Conservation (phyloP, 495 filamentous ascomycete species). For the Penicillium roqueforti region DNA sequence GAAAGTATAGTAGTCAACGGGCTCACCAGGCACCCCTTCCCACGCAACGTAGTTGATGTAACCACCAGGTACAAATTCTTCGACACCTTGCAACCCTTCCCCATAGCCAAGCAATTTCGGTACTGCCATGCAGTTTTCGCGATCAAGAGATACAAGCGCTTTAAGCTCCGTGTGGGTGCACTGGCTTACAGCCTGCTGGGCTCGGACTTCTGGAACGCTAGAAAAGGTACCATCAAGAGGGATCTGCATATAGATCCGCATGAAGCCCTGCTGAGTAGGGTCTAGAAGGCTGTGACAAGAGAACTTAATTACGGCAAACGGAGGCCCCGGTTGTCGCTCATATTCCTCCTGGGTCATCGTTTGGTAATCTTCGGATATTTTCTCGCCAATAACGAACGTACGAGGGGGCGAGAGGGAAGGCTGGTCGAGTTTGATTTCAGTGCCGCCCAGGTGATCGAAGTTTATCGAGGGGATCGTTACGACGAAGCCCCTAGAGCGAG, state of each 20-base stretch:
- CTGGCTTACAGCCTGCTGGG: slow-evolving; percentile 1
- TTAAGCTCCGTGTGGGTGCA: neutral
- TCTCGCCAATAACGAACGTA: neutral
- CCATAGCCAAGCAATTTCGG: slow-evolving; percentile 1
- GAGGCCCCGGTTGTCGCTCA: neutral
- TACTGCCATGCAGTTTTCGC: slow-evolving; percentile 2
- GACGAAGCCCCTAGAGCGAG: too few relatives aligned
- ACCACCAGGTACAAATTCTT: slow-evolving; percentile 1
- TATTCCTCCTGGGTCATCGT: neutral
- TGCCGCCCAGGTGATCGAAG: neutral
- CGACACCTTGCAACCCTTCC: neutral
- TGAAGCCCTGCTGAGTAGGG: slow-evolving; percentile 3
- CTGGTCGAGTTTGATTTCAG: neutral
- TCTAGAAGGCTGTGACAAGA: slow-evolving; percentile 1
- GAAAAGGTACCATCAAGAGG: slow-evolving; percentile 2
- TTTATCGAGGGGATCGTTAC: too few relatives aligned
- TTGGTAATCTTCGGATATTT: slow-evolving; percentile 1
- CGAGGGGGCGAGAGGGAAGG: neutral
- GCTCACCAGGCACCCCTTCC: slow-evolving; percentile 2
- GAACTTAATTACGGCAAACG: neutral
- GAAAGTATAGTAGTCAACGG: neutral
- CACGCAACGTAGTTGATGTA: slow-evolving; percentile 6
- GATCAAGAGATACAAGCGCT: neutral
- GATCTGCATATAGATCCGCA: slow-evolving; percentile 2
- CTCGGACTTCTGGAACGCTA: slow-evolving; percentile 3